phyloP scores from a whole-genome alignment of 805 yeast species.

The Saccharomycopsis fermentans region DNA sequence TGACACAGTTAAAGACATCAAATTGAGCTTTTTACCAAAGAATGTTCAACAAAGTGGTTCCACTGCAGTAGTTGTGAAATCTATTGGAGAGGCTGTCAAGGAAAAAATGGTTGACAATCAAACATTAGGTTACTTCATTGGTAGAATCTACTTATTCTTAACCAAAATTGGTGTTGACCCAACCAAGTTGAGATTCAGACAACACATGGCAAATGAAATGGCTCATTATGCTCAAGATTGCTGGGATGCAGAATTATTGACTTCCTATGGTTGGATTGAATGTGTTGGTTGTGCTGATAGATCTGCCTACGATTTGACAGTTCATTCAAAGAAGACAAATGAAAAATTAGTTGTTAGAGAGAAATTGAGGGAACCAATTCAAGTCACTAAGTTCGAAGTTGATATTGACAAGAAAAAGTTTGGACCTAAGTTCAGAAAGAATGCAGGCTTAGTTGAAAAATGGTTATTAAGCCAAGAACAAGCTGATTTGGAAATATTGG shows the following conservation, averaged over 20 bases:
- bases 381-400: slow-evolving; percentile 75
- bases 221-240: slow-evolving; percentile 99
- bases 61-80: slow-evolving; percentile 49
- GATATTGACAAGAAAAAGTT: slow-evolving; percentile 89
- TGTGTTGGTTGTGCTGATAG: slow-evolving; percentile 99
- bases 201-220: slow-evolving; percentile 98
- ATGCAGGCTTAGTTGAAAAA: slow-evolving; percentile 84
- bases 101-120: slow-evolving; percentile 89
- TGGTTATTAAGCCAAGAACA: slow-evolving; percentile 70
- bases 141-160: slow-evolving; percentile 82
- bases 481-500: slow-evolving; percentile 70
- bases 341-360: slow-evolving; percentile 93
- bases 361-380: slow-evolving; percentile 71
- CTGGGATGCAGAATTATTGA: slow-evolving; percentile 97
- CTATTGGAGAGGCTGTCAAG: slow-evolving; percentile 86
- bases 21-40: slow-evolving; percentile 73
- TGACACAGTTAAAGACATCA: slow-evolving; percentile 60
- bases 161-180: slow-evolving; percentile 84
- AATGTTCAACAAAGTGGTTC: slow-evolving; percentile 81
- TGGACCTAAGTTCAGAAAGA: slow-evolving; percentile 96
- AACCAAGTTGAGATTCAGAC: slow-evolving; percentile 84
- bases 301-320: slow-evolving; percentile 94
- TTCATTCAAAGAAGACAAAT: slow-evolving; percentile 89
- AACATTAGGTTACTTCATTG: slow-evolving; percentile 94
- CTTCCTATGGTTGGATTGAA: slow-evolving; percentile 98